Evolutionary conservation across 345 rosid species (phyloP), one percentile per base, ranked within the genome.

Genomic region (Hypericum androsaemum): DNA sequence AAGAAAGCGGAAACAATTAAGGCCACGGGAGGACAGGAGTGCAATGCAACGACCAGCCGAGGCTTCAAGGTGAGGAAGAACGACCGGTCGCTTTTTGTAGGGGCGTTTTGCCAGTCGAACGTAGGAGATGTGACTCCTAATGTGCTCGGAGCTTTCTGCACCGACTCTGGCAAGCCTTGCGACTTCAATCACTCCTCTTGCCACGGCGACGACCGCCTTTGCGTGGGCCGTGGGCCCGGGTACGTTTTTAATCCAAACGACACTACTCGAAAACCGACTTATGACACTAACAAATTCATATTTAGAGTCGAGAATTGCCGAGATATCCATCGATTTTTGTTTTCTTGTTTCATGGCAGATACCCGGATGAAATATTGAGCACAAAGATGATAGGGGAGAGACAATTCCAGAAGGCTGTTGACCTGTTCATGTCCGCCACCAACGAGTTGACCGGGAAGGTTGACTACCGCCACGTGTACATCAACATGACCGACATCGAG

Each of bases 201-300:
- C 50, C 48, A 73, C 1, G 83, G 83, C 44, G 71, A 73, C 12
- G 77, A 63, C 50, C 64, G 47, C 46, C 83, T 75, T 16, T 81
- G 87, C 53, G 12, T 75, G 10, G 87, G 83, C 38, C 83, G 77
- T 5, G 83, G 87, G 13, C 81, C 81, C 9, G 87, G 83, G 81
- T 75, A 72, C 6, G 32, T 22, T 22, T 22, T 22, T 22, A 22
- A 1, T 22, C 32, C 32, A 22, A 22, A 22, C 32, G 32, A 22
- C 4, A 4, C 32, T 22, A 1, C 32, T 22, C 32, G 32, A 22
- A 4, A 22, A 22, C 32, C 32, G 32, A 22, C 32, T 4, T 22
- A 22, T 4, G 32, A 22, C 4, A 22, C 32, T 22, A n/a, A n/a
- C n/a, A n/a, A n/a, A n/a, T n/a, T n/a, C n/a, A n/a, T n/a, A n/a